These are phyloP conservation scores for Globisporangium iwayamae DNA, from an alignment of 352 stramenopile species.

Conservation along the genomic window DNA sequence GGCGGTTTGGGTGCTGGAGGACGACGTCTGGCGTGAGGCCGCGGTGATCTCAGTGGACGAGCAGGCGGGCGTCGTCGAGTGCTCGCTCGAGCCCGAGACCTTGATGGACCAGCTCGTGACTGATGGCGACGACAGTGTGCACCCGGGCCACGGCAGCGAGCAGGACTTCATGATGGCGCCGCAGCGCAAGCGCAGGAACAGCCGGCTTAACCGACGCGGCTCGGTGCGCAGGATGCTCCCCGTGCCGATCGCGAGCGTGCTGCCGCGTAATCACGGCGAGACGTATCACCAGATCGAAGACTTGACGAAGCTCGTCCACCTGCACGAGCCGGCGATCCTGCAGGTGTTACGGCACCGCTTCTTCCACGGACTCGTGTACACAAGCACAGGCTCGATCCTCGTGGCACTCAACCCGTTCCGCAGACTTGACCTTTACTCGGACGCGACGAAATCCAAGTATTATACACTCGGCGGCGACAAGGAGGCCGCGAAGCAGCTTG, in stretches of 20 bases:
- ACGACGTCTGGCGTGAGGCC: conserved; percentile 71
- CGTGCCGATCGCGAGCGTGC: conserved; percentile 41
- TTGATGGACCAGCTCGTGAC: conserved; percentile 31
- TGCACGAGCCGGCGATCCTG: conserved; percentile 90
- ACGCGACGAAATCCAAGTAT: conserved; percentile 66
- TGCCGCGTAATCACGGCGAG: conserved; percentile 56
- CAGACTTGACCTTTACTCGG: conserved; percentile 64
- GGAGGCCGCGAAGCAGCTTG: conserved; percentile 49
- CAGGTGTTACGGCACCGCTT: conserved; percentile 81
- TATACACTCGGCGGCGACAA: conserved; percentile 52
- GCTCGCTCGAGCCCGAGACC: conserved; percentile 44
- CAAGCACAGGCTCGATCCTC: conserved; percentile 81
- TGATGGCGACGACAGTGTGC: conserved; percentile 22
- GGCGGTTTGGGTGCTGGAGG: conserved; percentile 73
- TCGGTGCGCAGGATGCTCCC: conserved; percentile 34
- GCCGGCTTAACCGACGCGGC: conserved; percentile 25
- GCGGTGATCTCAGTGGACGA: conserved; percentile 48
- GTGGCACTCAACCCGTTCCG: conserved; percentile 86
- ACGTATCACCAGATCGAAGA: conserved; percentile 77
- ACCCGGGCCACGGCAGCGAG: conserved; percentile 21
- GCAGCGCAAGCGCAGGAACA: conserved; percentile 42
- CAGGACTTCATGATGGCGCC: conserved; percentile 41
- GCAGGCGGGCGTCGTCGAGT: conserved; percentile 42
- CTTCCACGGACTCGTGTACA: conserved; percentile 87
- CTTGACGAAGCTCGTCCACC: conserved; percentile 88